Conservation (phyloP, 2,329 filamentous ascomycete genomes). For the Ceratocystis variospora region DNA sequence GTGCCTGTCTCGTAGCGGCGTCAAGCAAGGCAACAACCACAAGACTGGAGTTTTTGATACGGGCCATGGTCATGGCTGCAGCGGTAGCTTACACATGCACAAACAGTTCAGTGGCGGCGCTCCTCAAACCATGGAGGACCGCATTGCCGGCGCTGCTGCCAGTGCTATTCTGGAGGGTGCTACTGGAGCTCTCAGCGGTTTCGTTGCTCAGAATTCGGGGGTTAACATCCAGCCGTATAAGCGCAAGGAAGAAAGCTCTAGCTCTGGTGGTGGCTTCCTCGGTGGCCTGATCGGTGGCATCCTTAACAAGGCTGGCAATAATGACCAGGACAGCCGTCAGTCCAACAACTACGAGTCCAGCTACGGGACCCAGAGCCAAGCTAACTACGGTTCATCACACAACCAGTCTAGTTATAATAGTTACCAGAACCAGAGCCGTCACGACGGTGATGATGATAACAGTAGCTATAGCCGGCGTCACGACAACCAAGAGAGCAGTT, state of each 20-base stretch:
- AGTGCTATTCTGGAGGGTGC: slow-evolving; percentile 45
- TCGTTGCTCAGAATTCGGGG: slow-evolving; percentile 36
- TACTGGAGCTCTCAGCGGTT: slow-evolving; percentile 36
- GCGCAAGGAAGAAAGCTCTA: slow-evolving; percentile 36
- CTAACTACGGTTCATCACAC: slow-evolving; percentile 44
- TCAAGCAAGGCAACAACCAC: slow-evolving; percentile 67
- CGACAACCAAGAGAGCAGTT: slow-evolving; percentile 15
- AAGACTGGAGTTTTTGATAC: slow-evolving; percentile 71
- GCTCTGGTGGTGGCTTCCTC: slow-evolving; percentile 54
- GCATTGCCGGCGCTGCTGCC: slow-evolving; percentile 43
- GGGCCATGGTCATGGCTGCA: slow-evolving; percentile 74
- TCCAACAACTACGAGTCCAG: slow-evolving; percentile 51
- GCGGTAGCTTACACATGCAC: slow-evolving; percentile 63
- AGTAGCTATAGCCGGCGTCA: slow-evolving; percentile 7
- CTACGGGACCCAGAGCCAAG: slow-evolving; percentile 40
- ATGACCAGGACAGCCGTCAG: slow-evolving; percentile 29
- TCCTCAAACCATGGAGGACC: slow-evolving; percentile 39
- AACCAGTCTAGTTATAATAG: slow-evolving; percentile 47
- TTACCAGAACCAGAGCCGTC: slow-evolving; percentile 47
- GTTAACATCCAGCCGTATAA: slow-evolving; percentile 28
- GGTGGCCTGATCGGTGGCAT: slow-evolving; percentile 51
- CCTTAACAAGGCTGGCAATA: slow-evolving; percentile 38
- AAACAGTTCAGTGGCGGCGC: slow-evolving; percentile 41
- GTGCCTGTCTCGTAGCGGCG: slow-evolving; percentile 66
- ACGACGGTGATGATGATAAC: slow-evolving; percentile 29